These are phyloP conservation scores for Candida freyschussii DNA, from an alignment of 1,139 yeast species.

Conservation along the genomic window DNA sequence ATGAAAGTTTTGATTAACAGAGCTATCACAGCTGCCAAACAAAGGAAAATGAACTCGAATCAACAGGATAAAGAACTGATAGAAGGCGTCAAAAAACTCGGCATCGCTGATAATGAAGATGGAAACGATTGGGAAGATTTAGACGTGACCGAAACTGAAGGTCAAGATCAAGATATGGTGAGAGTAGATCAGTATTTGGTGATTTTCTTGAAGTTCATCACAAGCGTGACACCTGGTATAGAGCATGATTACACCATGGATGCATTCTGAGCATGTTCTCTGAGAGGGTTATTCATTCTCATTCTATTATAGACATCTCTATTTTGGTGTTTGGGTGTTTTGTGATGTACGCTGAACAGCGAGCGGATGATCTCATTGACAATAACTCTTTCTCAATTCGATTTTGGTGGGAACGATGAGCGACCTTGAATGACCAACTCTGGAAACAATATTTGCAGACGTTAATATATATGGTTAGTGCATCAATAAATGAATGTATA, in stretches of 20 bases:
- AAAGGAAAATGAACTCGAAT: slow-evolving; percentile 29
- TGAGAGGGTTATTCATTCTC: no score
- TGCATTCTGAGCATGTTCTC: slow-evolving; percentile 20
- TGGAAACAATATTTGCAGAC: no score
- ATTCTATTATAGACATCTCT: no score
- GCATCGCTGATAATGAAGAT: slow-evolving; percentile 34
- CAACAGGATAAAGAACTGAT: slow-evolving; percentile 26
- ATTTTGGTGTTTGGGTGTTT: no score
- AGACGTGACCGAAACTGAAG: slow-evolving; percentile 34
- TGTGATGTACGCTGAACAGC: no score
- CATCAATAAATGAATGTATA: no score
- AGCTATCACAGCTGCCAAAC: slow-evolving; percentile 46
- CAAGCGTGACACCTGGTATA: slow-evolving; percentile 96
- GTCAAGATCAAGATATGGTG: slow-evolving; percentile 43
- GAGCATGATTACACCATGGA: slow-evolving; percentile 97
- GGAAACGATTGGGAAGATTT: slow-evolving; percentile 42
- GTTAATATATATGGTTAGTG: no score
- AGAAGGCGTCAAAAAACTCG: slow-evolving; percentile 38
- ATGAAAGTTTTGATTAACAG: slow-evolving; percentile 82
- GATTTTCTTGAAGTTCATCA: slow-evolving; percentile 85
- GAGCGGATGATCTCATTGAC: no score
- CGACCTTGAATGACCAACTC: no score
- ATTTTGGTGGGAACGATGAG: no score
- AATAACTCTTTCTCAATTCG: no score
- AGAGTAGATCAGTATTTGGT: slow-evolving; percentile 89